phyloP scores from a whole-genome alignment of 1,284 basidiomycete species.

The Peniophora sp. region DNA sequence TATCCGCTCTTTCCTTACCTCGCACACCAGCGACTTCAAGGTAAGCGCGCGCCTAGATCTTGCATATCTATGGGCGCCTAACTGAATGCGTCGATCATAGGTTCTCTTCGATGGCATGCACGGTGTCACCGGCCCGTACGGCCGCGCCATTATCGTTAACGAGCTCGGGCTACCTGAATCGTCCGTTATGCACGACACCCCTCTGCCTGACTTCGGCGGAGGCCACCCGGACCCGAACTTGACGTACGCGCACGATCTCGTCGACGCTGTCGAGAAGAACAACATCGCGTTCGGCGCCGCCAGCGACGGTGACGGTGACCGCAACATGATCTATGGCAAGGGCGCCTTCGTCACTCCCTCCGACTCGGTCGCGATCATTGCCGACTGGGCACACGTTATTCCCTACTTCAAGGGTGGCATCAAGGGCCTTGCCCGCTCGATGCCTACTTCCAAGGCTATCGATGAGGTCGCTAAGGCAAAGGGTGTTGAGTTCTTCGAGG shows the following conservation, averaged over 20 bases:
- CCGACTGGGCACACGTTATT: slow-evolving; percentile 93
- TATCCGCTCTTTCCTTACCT: slow-evolving; percentile 85
- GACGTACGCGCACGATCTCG: slow-evolving; percentile 93
- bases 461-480: slow-evolving; percentile 95
- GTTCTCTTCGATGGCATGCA: slow-evolving; percentile 96
- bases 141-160: slow-evolving; percentile 81
- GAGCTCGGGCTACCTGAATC: slow-evolving; percentile 74
- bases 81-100: too few species aligned
- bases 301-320: slow-evolving; percentile 94
- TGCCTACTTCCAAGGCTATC: slow-evolving; percentile 97
- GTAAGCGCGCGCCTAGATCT: not conserved
- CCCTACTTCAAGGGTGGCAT: slow-evolving; percentile 95
- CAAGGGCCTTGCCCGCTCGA: slow-evolving; percentile 92
- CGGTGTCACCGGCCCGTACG: slow-evolving; percentile 98
- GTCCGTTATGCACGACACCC: slow-evolving; percentile 87
- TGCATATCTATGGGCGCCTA: too few species aligned
- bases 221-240: slow-evolving; percentile 98
- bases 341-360: slow-evolving; percentile 96
- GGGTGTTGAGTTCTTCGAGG: slow-evolving; percentile 92
- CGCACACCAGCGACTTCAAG: slow-evolving; percentile 61
- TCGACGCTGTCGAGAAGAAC: slow-evolving; percentile 84
- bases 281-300: slow-evolving; percentile 93
- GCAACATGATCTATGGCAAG: slow-evolving; percentile 99
- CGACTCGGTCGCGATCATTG: slow-evolving; percentile 98
- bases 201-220: slow-evolving; percentile 92